Evolutionary conservation across 1,284 basidiomycete genomes (phyloP).

Genomic region (Peniophora sp.): DNA sequence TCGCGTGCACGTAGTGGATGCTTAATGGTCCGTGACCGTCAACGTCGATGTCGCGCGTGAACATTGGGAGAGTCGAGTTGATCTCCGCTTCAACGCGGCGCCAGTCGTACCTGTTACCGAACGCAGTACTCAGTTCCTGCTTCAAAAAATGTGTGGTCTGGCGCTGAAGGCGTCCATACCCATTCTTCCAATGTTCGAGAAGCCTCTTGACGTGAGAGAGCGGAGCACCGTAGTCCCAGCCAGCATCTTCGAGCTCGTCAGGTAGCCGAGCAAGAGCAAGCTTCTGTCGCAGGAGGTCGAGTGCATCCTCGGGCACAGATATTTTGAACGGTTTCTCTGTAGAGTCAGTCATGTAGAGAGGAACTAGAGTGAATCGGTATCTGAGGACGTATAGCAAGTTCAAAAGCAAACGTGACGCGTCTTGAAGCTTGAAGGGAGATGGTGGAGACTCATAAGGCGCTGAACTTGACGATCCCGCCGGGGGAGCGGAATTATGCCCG

Average conservation of each 20-base stretch:
- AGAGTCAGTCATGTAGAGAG: neutral
- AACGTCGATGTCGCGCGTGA: slow-evolving; percentile 31
- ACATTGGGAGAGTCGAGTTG: slow-evolving; percentile 34
- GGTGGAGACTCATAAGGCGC: too few relatives aligned
- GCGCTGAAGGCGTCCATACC: slow-evolving; percentile 24
- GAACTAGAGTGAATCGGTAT: too few relatives aligned
- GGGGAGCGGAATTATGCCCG: too few relatives aligned
- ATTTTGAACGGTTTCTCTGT: slow-evolving; percentile 21
- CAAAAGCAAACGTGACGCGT: too few relatives aligned
- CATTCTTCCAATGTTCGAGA: slow-evolving; percentile 27
- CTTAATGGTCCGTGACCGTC: slow-evolving; percentile 27
- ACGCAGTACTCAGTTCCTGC: too few relatives aligned
- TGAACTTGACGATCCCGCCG: too few relatives aligned
- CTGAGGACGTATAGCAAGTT: too few relatives aligned
- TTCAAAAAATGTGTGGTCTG: too few relatives aligned
- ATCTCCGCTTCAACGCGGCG: slow-evolving; percentile 28
- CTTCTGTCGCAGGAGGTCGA: slow-evolving; percentile 22
- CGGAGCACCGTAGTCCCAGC: slow-evolving; percentile 32
- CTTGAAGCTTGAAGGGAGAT: too few relatives aligned
- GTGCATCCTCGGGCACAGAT: slow-evolving; percentile 21
- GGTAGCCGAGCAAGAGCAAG: slow-evolving; percentile 29
- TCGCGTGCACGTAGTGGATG: slow-evolving; percentile 28
- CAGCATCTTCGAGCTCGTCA: slow-evolving; percentile 31
- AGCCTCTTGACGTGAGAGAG: slow-evolving; percentile 32
- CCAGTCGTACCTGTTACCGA: slow-evolving; percentile 31